phyloP scores from a whole-genome alignment of 768 basidiomycete genomes.

The Boletus subparvulus region DNA sequence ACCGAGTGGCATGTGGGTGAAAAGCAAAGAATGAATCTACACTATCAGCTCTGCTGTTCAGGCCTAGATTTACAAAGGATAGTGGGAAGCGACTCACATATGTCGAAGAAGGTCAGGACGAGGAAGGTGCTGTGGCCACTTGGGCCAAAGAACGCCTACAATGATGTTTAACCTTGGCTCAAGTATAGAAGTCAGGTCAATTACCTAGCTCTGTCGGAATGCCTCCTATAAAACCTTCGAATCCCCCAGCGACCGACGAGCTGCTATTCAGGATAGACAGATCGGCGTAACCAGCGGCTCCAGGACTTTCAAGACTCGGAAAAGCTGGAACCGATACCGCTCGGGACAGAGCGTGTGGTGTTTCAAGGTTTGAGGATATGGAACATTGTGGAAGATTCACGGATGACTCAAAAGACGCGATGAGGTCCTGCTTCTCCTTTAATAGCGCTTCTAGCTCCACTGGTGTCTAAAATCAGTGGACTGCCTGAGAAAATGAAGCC shows the following conservation, averaged over 20 bases:
- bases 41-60: slow-evolving; percentile 32
- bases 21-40: slow-evolving; percentile 79
- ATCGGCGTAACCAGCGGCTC: background rate
- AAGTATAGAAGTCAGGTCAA: background rate
- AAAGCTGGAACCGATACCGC: background rate
- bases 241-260: background rate
- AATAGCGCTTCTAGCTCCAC: slow-evolving; percentile 70
- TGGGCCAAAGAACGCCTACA: slow-evolving; percentile 25
- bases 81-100: slow-evolving; percentile 45
- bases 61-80: background rate
- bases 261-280: background rate
- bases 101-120: slow-evolving; percentile 61
- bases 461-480: slow-evolving; percentile 27
- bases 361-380: background rate
- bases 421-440: slow-evolving; percentile 48
- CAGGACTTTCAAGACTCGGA: background rate
- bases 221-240: background rate
- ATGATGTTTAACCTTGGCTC: background rate
- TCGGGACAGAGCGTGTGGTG: background rate
- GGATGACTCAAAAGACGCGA: slow-evolving; percentile 4
- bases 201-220: slow-evolving; percentile 7
- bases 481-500: background rate
- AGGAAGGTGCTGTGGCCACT: slow-evolving; percentile 65
- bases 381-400: background rate
- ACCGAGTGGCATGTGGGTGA: slow-evolving; percentile 68